Evolutionary conservation across 495 filamentous ascomycete species (phyloP).

Genomic region (Pseudoneurospora amorphoporcata): DNA sequence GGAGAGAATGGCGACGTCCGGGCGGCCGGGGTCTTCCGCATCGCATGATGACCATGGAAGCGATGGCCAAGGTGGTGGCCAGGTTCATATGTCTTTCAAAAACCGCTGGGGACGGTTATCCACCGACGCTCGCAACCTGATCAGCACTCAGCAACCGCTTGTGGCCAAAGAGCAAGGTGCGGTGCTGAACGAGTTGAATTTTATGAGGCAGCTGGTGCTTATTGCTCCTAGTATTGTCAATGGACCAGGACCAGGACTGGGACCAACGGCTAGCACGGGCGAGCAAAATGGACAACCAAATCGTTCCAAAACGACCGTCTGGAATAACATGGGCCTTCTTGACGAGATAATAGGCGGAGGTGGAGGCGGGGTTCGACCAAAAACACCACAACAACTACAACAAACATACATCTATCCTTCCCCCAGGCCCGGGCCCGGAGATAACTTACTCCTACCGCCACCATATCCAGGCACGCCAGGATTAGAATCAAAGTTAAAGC

Average conservation of each 20-base stretch:
- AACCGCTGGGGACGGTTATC: neutral
- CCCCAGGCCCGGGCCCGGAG: neutral
- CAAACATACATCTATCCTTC: neutral
- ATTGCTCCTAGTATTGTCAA: constrained; percentile 39
- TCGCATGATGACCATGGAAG: neutral
- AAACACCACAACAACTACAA: neutral
- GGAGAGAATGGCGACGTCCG: constrained; percentile 2
- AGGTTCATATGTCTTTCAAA: neutral
- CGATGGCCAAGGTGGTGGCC: neutral
- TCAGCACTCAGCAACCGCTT: constrained; percentile 4
- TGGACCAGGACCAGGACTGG: neutral
- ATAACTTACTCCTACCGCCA: neutral
- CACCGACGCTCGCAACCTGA: neutral
- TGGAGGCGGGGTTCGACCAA: neutral
- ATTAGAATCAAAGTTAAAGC: neutral
- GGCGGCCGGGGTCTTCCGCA: neutral
- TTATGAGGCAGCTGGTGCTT: constrained; percentile 43
- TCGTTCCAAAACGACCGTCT: constrained; percentile 44
- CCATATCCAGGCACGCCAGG: neutral
- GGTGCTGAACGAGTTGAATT: constrained; percentile 34
- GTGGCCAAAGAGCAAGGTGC: constrained; percentile 7
- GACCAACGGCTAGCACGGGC: too few relatives aligned
- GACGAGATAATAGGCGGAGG: constrained; percentile 32
- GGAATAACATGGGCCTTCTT: constrained; percentile 43
- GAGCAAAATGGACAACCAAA: neutral